A percentile compares a stretch with the other conserved stretches of the same genome.
phyloP scores from a whole-genome alignment of 768 basidiomycete genomes.

The Daedaleopsis nitida region DNA sequence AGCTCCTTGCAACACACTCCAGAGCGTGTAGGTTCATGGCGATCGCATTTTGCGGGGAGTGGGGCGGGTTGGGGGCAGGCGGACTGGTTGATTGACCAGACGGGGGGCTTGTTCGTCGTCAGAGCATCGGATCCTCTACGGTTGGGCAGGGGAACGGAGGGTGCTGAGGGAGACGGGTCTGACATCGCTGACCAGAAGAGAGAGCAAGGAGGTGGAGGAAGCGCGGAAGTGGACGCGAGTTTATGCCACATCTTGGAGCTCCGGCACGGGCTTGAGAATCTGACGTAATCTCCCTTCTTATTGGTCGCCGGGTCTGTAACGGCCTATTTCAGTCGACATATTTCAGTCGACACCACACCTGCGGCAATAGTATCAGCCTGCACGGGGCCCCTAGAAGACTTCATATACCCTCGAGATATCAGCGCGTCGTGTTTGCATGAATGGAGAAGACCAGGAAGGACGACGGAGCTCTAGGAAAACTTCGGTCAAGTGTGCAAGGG shows the following conservation, averaged over 20 bases:
- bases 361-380: too few relatives aligned
- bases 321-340: too few relatives aligned
- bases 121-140: slow-evolving; percentile 17
- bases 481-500: too few relatives aligned
- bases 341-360: too few relatives aligned
- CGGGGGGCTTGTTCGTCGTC: slow-evolving; percentile 46
- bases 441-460: too few relatives aligned
- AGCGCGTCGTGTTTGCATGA: too few relatives aligned
- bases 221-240: slow-evolving; percentile 1
- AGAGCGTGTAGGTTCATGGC: slow-evolving; percentile 48
- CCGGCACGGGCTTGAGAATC: neutral
- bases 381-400: too few relatives aligned
- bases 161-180: slow-evolving; percentile 9
- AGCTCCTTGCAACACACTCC: slow-evolving; percentile 91
- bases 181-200: slow-evolving; percentile 15
- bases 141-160: slow-evolving; percentile 22
- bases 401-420: too few relatives aligned
- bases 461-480: too few relatives aligned
- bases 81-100: slow-evolving; percentile 64
- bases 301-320: neutral
- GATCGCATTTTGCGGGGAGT: slow-evolving; percentile 58
- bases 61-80: slow-evolving; percentile 42
- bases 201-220: slow-evolving; percentile 3
- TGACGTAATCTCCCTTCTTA: slow-evolving; percentile 15
- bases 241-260: slow-evolving; percentile 9